These are phyloP conservation scores for Ehretia macrophylla DNA, from an alignment of 257 asterid genomes.

Conservation along the genomic window DNA sequence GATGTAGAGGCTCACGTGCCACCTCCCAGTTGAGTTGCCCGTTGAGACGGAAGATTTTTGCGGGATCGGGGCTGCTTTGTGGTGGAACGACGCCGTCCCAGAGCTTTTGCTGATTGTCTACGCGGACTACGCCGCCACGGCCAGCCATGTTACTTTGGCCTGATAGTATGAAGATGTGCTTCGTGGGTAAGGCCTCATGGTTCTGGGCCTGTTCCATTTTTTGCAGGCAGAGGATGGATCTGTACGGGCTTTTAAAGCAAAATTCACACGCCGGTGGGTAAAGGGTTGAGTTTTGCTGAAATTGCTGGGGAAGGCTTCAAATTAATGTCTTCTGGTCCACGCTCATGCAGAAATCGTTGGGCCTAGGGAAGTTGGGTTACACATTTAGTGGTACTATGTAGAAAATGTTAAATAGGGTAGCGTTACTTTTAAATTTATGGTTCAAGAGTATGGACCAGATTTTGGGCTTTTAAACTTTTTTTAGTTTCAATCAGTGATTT, in stretches of 20 bases:
- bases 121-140: constrained; percentile 20
- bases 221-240: not conserved
- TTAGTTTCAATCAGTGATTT: too few species aligned
- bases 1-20: constrained; percentile 69
- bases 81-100: constrained; percentile 23
- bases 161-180: constrained; percentile 17
- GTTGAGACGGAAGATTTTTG: constrained; percentile 33
- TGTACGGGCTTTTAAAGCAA: not conserved
- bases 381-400: too few species aligned
- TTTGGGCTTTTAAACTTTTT: too few species aligned
- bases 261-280: too few species aligned
- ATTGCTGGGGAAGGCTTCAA: too few species aligned
- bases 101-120: not conserved
- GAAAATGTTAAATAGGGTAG: too few species aligned
- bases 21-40: constrained; percentile 44
- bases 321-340: too few species aligned
- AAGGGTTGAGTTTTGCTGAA: not conserved
- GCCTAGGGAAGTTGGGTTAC: too few species aligned
- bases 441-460: too few species aligned
- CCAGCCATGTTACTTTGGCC: constrained; percentile 31
- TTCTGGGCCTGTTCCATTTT: not conserved
- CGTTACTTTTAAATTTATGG: too few species aligned
- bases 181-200: too few species aligned
- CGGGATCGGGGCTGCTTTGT: constrained; percentile 13
- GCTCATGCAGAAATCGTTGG: too few species aligned